These are phyloP conservation scores for Penicillium sp. DNA, from an alignment of 2,329 filamentous ascomycete species.

Conservation along the genomic window DNA sequence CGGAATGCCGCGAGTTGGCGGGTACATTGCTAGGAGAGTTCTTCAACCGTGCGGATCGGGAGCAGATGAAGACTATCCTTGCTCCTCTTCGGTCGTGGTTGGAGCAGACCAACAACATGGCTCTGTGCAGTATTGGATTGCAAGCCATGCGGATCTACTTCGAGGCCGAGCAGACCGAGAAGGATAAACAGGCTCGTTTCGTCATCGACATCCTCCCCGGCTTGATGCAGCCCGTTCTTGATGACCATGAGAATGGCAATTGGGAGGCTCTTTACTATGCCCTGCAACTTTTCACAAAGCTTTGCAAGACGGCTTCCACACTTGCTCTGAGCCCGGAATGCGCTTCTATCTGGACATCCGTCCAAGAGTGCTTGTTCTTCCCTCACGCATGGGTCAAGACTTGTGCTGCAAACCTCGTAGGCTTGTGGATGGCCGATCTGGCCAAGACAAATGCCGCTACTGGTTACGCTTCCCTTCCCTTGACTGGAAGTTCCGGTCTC, in stretches of 20 bases:
- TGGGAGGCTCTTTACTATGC: constrained; percentile 74
- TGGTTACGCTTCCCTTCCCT: constrained; percentile 56
- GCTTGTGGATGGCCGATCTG: constrained; percentile 76
- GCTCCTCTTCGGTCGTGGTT: constrained; percentile 72
- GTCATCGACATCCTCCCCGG: constrained; percentile 54
- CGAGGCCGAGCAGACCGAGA: constrained; percentile 63
- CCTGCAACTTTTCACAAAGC: constrained; percentile 65
- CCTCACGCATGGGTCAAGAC: constrained; percentile 73
- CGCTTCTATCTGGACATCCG: constrained; percentile 66
- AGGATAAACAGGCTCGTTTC: constrained; percentile 65
- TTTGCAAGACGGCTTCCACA: constrained; percentile 65
- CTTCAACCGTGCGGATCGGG: constrained; percentile 73
- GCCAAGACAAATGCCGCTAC: constrained; percentile 59
- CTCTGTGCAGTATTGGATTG: constrained; percentile 70
- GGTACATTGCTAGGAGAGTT: constrained; percentile 75
- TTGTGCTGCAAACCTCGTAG: constrained; percentile 69
- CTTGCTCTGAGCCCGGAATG: constrained; percentile 60
- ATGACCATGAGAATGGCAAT: constrained; percentile 50
- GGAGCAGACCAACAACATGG: constrained; percentile 67
- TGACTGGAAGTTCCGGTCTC: constrained; percentile 70
- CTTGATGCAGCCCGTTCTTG: constrained; percentile 54
- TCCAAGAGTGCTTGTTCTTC: constrained; percentile 69
- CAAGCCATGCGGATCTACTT: constrained; percentile 83
- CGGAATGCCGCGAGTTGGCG: constrained; percentile 79
- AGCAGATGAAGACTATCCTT: constrained; percentile 69